A percentile compares a stretch with the other conserved stretches of the same genome.
phyloP scores from a whole-genome alignment of 345 rosid species.

The Raphanus sativus region DNA sequence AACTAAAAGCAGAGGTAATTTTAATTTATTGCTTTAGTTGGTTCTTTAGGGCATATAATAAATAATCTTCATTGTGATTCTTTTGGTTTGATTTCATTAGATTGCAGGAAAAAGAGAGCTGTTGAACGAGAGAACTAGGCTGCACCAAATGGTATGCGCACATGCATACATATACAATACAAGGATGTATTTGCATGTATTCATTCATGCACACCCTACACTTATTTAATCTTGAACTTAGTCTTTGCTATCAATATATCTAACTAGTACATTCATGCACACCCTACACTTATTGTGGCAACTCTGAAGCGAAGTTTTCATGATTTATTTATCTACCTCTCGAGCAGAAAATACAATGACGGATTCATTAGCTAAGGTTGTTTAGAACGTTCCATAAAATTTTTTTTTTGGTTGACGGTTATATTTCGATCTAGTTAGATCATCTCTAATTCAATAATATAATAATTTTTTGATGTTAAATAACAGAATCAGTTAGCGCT shows the following conservation, averaged over 20 bases:
- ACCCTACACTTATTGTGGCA: neutral
- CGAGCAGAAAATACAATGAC: neutral
- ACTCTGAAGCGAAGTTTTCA: neutral
- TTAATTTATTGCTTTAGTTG: neutral
- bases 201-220: neutral
- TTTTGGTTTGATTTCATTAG: conserved; percentile 6
- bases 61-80: neutral
- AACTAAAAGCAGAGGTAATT: conserved; percentile 49
- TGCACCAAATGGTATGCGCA: conserved; percentile 19
- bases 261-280: neutral
- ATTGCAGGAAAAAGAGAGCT: conserved; percentile 9
- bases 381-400: neutral
- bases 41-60: neutral
- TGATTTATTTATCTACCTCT: no score
- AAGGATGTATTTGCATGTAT: neutral
- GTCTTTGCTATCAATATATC: neutral
- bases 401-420: neutral
- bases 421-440: neutral
- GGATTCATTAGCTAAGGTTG: neutral
- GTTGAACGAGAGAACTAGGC: conserved; percentile 23
- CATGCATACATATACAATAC: neutral
- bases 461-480: neutral
- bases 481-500: neutral
- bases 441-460: neutral
- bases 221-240: neutral